Conservation (phyloP, 768 basidiomycete species). For the Rhodotorula taiwanensis region DNA sequence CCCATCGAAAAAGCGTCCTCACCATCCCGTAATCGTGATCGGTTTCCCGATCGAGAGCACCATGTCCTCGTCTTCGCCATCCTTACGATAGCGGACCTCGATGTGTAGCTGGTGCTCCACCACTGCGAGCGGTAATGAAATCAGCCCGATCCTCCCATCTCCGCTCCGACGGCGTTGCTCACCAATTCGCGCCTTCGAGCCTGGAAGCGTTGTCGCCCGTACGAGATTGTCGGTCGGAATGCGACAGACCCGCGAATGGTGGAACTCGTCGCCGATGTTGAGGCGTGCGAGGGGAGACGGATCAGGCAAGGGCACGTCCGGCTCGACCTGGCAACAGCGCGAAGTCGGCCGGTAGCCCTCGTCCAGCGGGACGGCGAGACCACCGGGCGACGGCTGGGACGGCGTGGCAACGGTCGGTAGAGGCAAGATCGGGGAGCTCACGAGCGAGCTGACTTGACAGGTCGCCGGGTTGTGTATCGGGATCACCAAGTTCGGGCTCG, state of each 20-base stretch:
- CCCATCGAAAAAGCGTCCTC: background rate
- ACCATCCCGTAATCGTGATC: constrained; percentile 23
- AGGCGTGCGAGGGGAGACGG: constrained; percentile 6
- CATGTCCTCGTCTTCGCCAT: constrained; percentile 8
- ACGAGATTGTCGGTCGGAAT: constrained; percentile 29
- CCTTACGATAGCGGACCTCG: constrained; percentile 21
- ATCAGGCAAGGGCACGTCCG: constrained; percentile 16
- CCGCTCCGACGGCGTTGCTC: too few species aligned
- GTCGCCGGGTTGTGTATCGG: constrained; percentile 8
- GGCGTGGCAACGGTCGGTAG: too few species aligned
- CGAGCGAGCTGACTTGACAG: background rate
- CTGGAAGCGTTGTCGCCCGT: constrained; percentile 24
- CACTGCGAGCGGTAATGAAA: too few species aligned
- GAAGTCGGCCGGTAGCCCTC: background rate
- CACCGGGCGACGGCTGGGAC: background rate
- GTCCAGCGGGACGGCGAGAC: too few species aligned
- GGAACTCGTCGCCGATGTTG: background rate
- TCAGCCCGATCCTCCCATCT: too few species aligned
- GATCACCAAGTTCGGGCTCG: constrained; percentile 1
- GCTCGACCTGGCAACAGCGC: background rate
- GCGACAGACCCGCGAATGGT: constrained; percentile 19
- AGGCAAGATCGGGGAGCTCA: background rate
- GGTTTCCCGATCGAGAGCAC: constrained; percentile 22
- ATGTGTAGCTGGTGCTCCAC: constrained; percentile 15
- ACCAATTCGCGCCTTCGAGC: constrained; percentile 13